These are phyloP conservation scores for Talaromyces sp. DNA, from an alignment of 2,329 filamentous ascomycete species.

Conservation along the genomic window DNA sequence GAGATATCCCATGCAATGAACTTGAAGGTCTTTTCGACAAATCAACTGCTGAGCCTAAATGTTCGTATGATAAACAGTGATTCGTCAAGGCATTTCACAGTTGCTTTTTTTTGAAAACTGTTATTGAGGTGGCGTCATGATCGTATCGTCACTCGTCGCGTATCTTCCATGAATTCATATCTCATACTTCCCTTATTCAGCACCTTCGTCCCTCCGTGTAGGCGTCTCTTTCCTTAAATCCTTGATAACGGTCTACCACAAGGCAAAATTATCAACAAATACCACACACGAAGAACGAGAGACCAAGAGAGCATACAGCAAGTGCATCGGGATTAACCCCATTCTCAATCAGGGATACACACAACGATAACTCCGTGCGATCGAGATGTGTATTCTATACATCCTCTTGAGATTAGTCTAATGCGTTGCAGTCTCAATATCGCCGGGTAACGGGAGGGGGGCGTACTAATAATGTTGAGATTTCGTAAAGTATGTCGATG, in stretches of 20 bases:
- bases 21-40: background rate
- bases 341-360: conserved; percentile 95
- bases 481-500: conserved; percentile 51
- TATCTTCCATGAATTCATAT: background rate
- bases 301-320: conserved; percentile 60
- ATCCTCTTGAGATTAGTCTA: too few species aligned
- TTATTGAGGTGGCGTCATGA: background rate
- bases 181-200: background rate
- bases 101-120: background rate
- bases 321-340: conserved; percentile 94
- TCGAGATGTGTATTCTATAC: conserved; percentile 87
- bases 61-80: background rate
- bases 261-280: conserved; percentile 13
- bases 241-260: conserved; percentile 43
- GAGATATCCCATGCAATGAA: conserved; percentile 18
- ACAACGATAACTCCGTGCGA: conserved; percentile 84
- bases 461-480: conserved; percentile 46
- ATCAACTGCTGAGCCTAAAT: background rate
- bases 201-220: conserved; percentile 14
- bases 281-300: background rate
- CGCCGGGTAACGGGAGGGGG: background rate
- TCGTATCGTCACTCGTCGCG: background rate
- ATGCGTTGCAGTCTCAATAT: background rate
- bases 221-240: conserved; percentile 43
- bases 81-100: background rate